Evolutionary conservation across 441 rosid species (phyloP), one percentile per base, ranked within the genome.

Genomic region (Brassica hybrid): DNA sequence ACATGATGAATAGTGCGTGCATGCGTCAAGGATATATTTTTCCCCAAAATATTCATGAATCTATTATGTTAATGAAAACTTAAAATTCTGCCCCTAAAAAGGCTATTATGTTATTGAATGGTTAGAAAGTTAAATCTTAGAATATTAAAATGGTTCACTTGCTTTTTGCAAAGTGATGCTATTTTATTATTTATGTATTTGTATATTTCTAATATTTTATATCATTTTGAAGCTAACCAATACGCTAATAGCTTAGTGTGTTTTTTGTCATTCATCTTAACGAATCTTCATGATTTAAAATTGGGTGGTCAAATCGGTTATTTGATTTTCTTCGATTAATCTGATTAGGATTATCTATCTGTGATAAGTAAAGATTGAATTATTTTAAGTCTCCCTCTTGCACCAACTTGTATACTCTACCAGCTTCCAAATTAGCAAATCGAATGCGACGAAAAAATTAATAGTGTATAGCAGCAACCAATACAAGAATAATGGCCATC

Each of bases 381-480:
- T 25, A 1, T 13, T 3, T 36, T 36, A 62, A 54, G 1, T 30
- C 32, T 69, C 16, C 14, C 52, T 71, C 45, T 45, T 30, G 9
- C 62, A 77, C 76, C 72, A 72, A 72, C 76, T 71, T 58, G 21
- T 30, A n/a, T 7, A 71, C 14, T 25, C 54, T 77, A 57, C 67
- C 48, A 71, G 41, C 34, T 67, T 67, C 74, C 17, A 61, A 52
- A 61, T 61, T 21, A 32, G 69, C 48, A 52, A 71, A 67, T 67
- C 77, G 66, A 61, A 67, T 50, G 70, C 57, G 77, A 72, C 73
- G n/a, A 71, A 50, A 19, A 21, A n/a, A 6, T 0, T 27, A 19
- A 65, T 65, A 56, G 52, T 36, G 43, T 43, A 59, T 66, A 65
- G 80, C 48, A 60, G 72, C 41, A n/a, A 34, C 80, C 80, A 71